Conservation (phyloP, 768 basidiomycete species). For the Leucogyrophana mollusca region DNA sequence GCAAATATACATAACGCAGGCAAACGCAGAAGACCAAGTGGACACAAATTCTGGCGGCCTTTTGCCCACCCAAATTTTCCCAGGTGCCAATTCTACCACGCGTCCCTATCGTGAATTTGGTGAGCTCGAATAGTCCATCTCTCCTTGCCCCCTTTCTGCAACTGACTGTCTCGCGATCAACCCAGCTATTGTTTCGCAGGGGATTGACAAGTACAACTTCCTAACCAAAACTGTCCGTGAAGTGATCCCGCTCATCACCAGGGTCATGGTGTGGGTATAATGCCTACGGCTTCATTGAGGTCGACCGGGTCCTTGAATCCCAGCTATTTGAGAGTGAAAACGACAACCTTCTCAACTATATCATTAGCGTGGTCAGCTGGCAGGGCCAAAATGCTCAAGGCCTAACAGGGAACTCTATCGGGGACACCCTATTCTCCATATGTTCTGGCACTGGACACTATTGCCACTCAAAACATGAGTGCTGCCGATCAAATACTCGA, state of each 20-base stretch:
- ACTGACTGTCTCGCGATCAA: too few species aligned
- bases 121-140: background rate
- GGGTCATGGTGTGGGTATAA: slow-evolving; percentile 10
- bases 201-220: slow-evolving; percentile 12
- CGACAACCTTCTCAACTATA: slow-evolving; percentile 8
- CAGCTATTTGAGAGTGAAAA: background rate
- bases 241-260: slow-evolving; percentile 10
- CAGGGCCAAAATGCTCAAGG: slow-evolving; percentile 13
- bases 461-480: too few species aligned
- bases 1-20: slow-evolving; percentile 3
- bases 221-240: slow-evolving; percentile 7
- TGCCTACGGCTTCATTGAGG: slow-evolving; percentile 3
- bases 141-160: background rate
- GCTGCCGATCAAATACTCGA: too few species aligned
- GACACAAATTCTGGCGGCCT: too few species aligned
- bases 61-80: background rate
- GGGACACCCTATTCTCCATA: slow-evolving; percentile 16
- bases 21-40: background rate
- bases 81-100: background rate
- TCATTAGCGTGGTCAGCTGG: slow-evolving; percentile 6
- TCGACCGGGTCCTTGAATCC: background rate
- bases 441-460: too few species aligned
- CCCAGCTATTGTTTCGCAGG: background rate
- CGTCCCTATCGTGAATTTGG: slow-evolving; percentile 4
- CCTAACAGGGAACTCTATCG: slow-evolving; percentile 12